A percentile compares a stretch with the other conserved stretches of the same genome.
Conservation (phyloP, 2,329 filamentous ascomycete genomes). For the Xylaria hypoxylon region DNA sequence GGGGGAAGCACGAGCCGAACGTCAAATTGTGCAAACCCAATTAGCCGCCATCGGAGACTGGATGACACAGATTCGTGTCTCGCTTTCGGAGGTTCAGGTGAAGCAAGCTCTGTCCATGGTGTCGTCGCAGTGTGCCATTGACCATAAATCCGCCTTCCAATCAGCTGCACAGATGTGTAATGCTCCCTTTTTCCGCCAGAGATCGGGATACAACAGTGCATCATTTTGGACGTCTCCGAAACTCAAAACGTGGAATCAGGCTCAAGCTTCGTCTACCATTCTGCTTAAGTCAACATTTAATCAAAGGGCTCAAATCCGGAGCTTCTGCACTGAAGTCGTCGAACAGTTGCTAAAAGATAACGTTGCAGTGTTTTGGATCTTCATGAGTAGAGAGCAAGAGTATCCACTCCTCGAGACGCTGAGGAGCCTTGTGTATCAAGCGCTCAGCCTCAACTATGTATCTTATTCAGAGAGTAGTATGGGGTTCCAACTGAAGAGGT, state of each 20-base stretch:
- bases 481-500: background rate
- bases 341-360: slow-evolving; percentile 16
- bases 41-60: slow-evolving; percentile 11
- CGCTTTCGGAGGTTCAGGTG: slow-evolving; percentile 14
- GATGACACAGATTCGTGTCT: slow-evolving; percentile 21
- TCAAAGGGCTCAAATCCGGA: slow-evolving; percentile 16
- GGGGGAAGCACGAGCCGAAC: slow-evolving; percentile 6
- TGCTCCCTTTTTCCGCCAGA: slow-evolving; percentile 12
- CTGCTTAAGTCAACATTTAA: slow-evolving; percentile 23
- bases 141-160: slow-evolving; percentile 20
- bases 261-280: slow-evolving; percentile 13
- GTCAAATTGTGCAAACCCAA: background rate
- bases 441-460: slow-evolving; percentile 22
- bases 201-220: slow-evolving; percentile 10
- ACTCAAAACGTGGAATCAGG: slow-evolving; percentile 17
- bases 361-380: slow-evolving; percentile 27
- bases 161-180: slow-evolving; percentile 10
- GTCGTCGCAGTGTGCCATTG: slow-evolving; percentile 24
- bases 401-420: slow-evolving; percentile 25
- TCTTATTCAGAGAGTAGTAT: slow-evolving; percentile 11
- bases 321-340: slow-evolving; percentile 20
- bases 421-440: slow-evolving; percentile 22
- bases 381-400: slow-evolving; percentile 27
- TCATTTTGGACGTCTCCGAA: slow-evolving; percentile 13
- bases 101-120: slow-evolving; percentile 24